Conservation (phyloP, 306 rosid genomes). For the Rosa chinensis region DNA sequence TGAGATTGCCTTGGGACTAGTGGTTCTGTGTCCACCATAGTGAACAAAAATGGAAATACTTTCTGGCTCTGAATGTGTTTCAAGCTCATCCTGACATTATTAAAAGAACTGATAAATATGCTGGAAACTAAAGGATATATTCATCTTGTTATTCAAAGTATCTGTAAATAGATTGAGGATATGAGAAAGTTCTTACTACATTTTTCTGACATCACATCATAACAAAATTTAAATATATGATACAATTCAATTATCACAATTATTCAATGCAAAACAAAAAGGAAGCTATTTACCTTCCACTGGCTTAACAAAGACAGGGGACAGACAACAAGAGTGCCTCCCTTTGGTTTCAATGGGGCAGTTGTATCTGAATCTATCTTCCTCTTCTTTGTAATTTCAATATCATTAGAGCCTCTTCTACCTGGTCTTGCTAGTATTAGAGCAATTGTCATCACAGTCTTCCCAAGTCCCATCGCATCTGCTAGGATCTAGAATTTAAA, state of each 20-base stretch:
- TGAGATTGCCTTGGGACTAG: slow-evolving; percentile 44
- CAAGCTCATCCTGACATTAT: slow-evolving; percentile 79
- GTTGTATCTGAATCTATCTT: slow-evolving; percentile 22
- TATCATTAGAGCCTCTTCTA: slow-evolving; percentile 34
- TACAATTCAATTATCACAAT: neutral
- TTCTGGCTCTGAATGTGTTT: slow-evolving; percentile 59
- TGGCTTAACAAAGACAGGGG: slow-evolving; percentile 90
- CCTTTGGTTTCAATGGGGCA: slow-evolving; percentile 32
- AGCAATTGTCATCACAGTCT: slow-evolving; percentile 91
- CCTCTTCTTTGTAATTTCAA: slow-evolving; percentile 26
- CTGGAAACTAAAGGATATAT: neutral
- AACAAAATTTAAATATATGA: neutral
- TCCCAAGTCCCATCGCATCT: slow-evolving; percentile 98
- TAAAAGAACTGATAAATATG: slow-evolving; percentile 20
- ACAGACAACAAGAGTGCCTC: slow-evolving; percentile 88
- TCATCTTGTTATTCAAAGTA: neutral
- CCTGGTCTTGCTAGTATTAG: slow-evolving; percentile 61
- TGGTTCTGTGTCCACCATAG: slow-evolving; percentile 73
- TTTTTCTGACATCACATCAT: neutral
- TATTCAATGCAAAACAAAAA: neutral
- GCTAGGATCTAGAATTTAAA: slow-evolving; percentile 56
- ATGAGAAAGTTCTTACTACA: neutral
- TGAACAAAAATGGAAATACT: slow-evolving; percentile 72
- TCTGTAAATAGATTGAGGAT: neutral
- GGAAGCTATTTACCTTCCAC: slow-evolving; percentile 64